Evolutionary conservation across 805 yeast species (phyloP).

Genomic region (Candida chilensis): DNA sequence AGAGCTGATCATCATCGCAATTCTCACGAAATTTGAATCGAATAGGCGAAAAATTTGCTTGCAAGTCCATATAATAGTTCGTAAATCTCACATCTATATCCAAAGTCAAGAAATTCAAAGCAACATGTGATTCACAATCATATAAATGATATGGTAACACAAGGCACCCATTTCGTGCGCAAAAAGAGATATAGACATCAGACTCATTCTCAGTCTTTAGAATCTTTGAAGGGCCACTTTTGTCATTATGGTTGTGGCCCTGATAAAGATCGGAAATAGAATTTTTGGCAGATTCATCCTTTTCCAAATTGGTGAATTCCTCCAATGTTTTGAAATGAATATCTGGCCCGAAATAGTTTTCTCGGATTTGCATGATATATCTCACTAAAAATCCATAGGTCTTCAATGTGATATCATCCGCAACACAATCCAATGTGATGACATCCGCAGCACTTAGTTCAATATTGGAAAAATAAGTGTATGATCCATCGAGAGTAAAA

Average conservation of each 20-base stretch:
- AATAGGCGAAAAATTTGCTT: slow-evolving; percentile 61
- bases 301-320: slow-evolving; percentile 73
- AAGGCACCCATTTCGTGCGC: slow-evolving; percentile 61
- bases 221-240: slow-evolving; percentile 23
- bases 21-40: slow-evolving; percentile 16
- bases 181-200: slow-evolving; percentile 67
- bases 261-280: slow-evolving; percentile 4
- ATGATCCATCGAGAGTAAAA: slow-evolving; percentile 55
- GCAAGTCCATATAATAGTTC: slow-evolving; percentile 89
- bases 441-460: slow-evolving; percentile 66
- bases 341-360: slow-evolving; percentile 85
- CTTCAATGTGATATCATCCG: slow-evolving; percentile 58
- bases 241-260: slow-evolving; percentile 16
- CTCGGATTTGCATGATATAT: slow-evolving; percentile 67
- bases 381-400: slow-evolving; percentile 75
- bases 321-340: slow-evolving; percentile 80
- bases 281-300: slow-evolving; percentile 2
- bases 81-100: slow-evolving; percentile 81
- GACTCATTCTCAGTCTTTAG: slow-evolving; percentile 59
- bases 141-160: slow-evolving; percentile 69
- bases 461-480: slow-evolving; percentile 47
- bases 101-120: slow-evolving; percentile 53
- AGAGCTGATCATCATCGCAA: slow-evolving; percentile 4
- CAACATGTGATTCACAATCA: slow-evolving; percentile 50
- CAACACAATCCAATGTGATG: slow-evolving; percentile 52